Conservation (phyloP, 78 protist genomes). For the Dictyostelium firmibasis region DNA sequence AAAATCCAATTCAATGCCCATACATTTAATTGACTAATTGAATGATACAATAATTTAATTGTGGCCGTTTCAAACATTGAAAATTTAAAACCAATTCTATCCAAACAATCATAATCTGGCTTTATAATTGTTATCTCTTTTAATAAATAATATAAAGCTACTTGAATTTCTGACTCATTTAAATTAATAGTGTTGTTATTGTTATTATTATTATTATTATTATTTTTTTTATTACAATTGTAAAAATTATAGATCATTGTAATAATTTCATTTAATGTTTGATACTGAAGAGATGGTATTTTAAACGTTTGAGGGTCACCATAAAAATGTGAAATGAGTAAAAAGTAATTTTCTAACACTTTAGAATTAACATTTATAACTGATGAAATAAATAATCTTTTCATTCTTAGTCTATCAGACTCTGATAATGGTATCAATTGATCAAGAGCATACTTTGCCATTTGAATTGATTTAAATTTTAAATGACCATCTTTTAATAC, state of each 20-base stretch:
- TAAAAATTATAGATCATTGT: background rate
- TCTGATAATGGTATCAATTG: background rate
- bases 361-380: background rate
- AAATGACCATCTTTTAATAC: background rate
- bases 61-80: background rate
- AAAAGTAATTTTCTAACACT: background rate
- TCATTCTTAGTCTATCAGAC: background rate
- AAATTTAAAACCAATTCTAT: background rate
- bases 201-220: background rate
- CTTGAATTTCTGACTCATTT: background rate
- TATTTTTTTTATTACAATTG: background rate
- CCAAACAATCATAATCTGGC: background rate
- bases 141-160: too few relatives aligned
- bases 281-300: background rate
- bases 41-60: background rate
- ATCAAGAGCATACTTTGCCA: background rate
- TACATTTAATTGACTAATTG: background rate
- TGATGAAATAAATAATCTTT: background rate
- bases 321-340: background rate
- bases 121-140: background rate
- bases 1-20: background rate
- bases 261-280: background rate
- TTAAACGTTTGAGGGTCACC: background rate
- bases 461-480: background rate
- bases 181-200: too few relatives aligned